These are phyloP conservation scores for Monosporascus sp. DNA, from an alignment of 2,329 filamentous ascomycete genomes.

Conservation along the genomic window DNA sequence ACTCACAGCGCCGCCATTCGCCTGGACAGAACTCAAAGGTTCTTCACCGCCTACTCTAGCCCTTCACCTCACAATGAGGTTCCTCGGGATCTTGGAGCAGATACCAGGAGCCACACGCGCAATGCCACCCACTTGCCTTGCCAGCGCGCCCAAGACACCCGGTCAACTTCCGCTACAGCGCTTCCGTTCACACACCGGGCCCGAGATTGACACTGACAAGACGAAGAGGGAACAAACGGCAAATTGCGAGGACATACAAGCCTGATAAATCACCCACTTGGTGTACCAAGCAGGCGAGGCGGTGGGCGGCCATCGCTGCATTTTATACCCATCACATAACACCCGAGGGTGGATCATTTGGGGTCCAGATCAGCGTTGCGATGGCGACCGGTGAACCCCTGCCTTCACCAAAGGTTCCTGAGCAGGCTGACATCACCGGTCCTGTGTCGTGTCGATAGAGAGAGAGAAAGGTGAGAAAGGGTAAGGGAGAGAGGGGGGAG, in stretches of 20 bases:
- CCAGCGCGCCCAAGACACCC: slow-evolving; percentile 12
- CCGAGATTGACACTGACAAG: slow-evolving; percentile 11
- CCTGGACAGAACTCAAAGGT: slow-evolving; percentile 13
- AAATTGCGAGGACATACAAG: not conserved
- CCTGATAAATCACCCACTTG: not conserved
- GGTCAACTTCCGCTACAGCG: slow-evolving; percentile 13
- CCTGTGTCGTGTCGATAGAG: not conserved
- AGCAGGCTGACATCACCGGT: not conserved
- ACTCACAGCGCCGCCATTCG: slow-evolving; percentile 15
- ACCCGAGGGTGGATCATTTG: not conserved
- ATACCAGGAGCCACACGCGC: not conserved
- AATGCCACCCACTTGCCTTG: slow-evolving; percentile 10
- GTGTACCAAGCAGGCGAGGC: not conserved
- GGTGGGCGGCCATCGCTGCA: slow-evolving; percentile 18
- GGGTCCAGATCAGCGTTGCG: slow-evolving; percentile 17
- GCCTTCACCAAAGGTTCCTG: slow-evolving; percentile 5
- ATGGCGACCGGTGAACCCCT: slow-evolving; percentile 10
- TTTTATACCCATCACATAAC: slow-evolving; percentile 12
- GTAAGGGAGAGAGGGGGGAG: not conserved
- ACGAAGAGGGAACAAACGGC: slow-evolving; percentile 8
- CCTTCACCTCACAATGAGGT: slow-evolving; percentile 9
- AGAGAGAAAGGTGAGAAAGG: not conserved
- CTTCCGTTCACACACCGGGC: slow-evolving; percentile 14
- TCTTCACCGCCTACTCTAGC: slow-evolving; percentile 14
- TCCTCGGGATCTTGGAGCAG: slow-evolving; percentile 6